Base-by-base conservation (phyloP, 176 grass and related monocot species). In the Eleusine coracana region DNA sequence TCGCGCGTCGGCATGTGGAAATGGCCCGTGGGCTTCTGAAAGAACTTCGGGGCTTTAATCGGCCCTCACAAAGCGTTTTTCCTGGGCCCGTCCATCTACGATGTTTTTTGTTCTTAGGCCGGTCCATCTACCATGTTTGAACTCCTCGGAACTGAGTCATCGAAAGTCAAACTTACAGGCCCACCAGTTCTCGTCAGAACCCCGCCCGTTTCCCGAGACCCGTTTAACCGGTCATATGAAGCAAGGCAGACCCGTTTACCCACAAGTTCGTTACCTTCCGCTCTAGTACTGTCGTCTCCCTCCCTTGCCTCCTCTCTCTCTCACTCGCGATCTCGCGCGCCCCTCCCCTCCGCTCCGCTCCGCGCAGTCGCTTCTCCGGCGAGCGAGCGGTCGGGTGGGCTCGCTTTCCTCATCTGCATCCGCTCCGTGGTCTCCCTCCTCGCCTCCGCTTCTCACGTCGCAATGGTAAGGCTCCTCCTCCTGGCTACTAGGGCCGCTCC, bases 401-500 rank as follows among this genome's bases (percentile, higher is more conserved):
- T 38, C 51, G 10, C 56, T 15, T 44, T 15, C n/a, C 50, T n/a
- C 17, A 6, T 10, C 23, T 7, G 6, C 21, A 36, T 29, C 51
- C 39, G 4, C 23, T 10, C 5, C 52, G 17, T 21, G 6, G 20
- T 60, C 20, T 7, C 38, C 1, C 23, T 15, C 45, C 46, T 75
- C 73, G 31, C 17, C 23, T 3, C 25, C 46, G 2, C 25, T 10
- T 34, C 34, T 18, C 62, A 49, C 71, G 39, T 69, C 85, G 48
- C 78, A 87, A 87, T 87, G 85, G 85, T 87, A 75, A 25, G 70
- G 10, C 54, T 60, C 73, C 52, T 28, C 1, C 25, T 38, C 70
- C 38, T 75, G 46, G 37, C 68, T 34, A 86, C 68, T 44, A 18
- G 25, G 25, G 77, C 60, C 40, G 28, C 17, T 41, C 62, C 18